Percentiles rank a stretch among this genome's conserved stretches.
phyloP scores from a whole-genome alignment of 495 filamentous ascomycete genomes.

The Aspergillus taichungensis region DNA sequence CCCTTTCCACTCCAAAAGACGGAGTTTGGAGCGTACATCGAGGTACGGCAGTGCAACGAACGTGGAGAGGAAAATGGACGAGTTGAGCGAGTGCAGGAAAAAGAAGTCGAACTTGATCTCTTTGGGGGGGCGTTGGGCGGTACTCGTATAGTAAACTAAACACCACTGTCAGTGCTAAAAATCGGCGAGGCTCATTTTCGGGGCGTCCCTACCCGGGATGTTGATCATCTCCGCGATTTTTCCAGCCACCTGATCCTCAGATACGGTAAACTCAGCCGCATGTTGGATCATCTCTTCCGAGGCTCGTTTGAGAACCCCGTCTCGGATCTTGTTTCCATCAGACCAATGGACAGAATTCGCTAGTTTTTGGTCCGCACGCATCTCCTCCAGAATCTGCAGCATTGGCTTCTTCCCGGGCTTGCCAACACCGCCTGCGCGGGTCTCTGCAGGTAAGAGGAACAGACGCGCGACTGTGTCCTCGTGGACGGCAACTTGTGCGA shows the following conservation, averaged over 20 bases:
- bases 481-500: conserved; percentile 67
- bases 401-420: conserved; percentile 39
- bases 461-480: conserved; percentile 35
- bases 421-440: conserved; percentile 27
- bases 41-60: conserved; percentile 32
- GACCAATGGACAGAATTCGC: conserved; percentile 34
- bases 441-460: conserved; percentile 47
- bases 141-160: conserved; percentile 49
- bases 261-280: conserved; percentile 50
- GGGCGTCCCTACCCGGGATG: conserved; percentile 35
- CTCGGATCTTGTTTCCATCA: conserved; percentile 55
- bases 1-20: conserved; percentile 69
- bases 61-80: conserved; percentile 51
- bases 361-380: conserved; percentile 47
- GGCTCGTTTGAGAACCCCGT: conserved; percentile 56
- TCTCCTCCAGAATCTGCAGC: conserved; percentile 49
- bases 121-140: conserved; percentile 55
- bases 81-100: conserved; percentile 60
- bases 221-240: conserved; percentile 72
- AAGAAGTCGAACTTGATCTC: conserved; percentile 72
- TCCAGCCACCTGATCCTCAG: conserved; percentile 53
- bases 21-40: conserved; percentile 40
- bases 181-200: not conserved
- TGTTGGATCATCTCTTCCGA: conserved; percentile 52
- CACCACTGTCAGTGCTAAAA: not conserved